Evolutionary conservation across 2,329 filamentous ascomycete species (phyloP), one percentile per base, ranked within the genome.

Genomic region (Arthrobotrys iridis): DNA sequence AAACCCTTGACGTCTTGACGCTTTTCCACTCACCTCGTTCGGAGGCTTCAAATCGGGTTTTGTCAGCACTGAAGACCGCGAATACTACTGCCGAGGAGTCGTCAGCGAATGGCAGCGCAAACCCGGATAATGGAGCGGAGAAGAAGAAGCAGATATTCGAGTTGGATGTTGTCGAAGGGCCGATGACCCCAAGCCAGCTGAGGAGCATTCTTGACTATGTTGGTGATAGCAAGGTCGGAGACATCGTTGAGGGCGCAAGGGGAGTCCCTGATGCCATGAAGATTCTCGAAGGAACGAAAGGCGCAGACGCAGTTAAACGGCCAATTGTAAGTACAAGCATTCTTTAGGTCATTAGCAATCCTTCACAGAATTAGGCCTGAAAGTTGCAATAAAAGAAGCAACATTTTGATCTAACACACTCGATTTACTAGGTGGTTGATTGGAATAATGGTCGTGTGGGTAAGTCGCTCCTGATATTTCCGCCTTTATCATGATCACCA

Each of bases 371-470:
- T 37, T 13, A 37, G 33, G 13, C 33, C n/a, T n/a, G n/a, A n/a
- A n/a, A n/a, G n/a, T n/a, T n/a, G n/a, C n/a, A n/a, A n/a, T n/a
- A n/a, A n/a, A n/a, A 37, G 33, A 37, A 24, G 18, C 7, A 3
- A 24, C 60, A 37, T 63, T 50, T 37, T 40, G 5, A 24, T 46
- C 40, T 59, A 10, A 18, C 45, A 77, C 62, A 70, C 81, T 81
- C 79, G 82, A 77, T 77, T 13, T 40, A 33, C 40, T 20, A 77
- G 78, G 41, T 77, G 35, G 35, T 98, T 60, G 94, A 98, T 82
- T 98, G 95, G 95, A 92, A 91, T 81, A 93, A 94, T 82, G 95
- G 93, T 77, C 91, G 89, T 82, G 94, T 90, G 50, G 85, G 91
- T 84, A 84, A 62, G 78, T 77, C 13, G 8, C 22, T 30, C 40